phyloP scores from a whole-genome alignment of 257 asterid species.

The Solanum corneliomulleri region DNA sequence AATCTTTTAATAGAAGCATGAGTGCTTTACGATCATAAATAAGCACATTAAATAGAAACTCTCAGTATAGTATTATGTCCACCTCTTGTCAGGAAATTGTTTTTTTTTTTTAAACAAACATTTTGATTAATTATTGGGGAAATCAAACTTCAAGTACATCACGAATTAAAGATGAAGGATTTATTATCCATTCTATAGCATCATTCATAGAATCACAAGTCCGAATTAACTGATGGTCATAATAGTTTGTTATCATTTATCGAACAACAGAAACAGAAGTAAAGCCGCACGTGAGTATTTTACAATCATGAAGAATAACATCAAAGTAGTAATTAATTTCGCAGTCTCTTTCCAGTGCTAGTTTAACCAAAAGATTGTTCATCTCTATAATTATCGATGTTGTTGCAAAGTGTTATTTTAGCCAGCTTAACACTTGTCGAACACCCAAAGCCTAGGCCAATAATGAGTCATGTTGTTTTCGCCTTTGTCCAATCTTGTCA shows the following conservation, averaged over 20 bases:
- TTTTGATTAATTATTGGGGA: no score
- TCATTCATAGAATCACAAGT: neutral
- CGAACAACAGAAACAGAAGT: no score
- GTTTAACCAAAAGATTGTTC: no score
- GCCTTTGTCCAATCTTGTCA: neutral
- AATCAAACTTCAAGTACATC: neutral
- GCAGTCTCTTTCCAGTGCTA: neutral
- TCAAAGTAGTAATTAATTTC: neutral
- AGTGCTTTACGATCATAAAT: neutral
- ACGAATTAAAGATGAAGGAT: no score
- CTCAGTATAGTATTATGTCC: neutral
- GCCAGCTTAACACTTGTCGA: neutral
- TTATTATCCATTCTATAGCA: no score
- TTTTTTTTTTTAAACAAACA: no score
- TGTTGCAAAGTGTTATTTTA: neutral
- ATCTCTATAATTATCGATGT: neutral
- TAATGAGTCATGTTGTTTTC: neutral
- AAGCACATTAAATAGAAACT: no score
- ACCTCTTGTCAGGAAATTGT: no score
- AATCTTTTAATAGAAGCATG: neutral
- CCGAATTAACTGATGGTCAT: neutral
- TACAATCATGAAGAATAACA: neutral
- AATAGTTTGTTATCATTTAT: neutral
- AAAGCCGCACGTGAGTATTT: no score
- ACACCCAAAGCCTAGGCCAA: neutral